Base-by-base conservation (phyloP, 805 yeast genomes). In the Zygosaccharomyces bailii region DNA sequence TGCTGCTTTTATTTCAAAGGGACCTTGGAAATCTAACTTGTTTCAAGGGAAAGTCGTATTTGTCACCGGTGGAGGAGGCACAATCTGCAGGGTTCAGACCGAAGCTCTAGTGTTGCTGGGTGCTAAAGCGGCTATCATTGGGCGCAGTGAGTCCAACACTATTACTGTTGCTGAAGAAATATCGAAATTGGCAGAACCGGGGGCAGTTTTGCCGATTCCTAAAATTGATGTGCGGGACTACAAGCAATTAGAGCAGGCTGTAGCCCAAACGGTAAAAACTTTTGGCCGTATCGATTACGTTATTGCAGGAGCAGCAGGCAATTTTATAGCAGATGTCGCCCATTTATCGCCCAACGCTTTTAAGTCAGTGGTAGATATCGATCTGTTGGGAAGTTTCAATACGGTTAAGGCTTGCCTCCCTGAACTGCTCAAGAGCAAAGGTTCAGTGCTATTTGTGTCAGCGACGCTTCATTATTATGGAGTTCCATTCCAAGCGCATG, bases 281-380 rank as follows among this genome's bases (percentile, higher is more conserved):
- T 76, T 87, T 53, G 96, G 96, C 5, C 70, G 76, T 49, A 83
- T 90, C 47, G 97, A 90, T 67, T 86, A 65, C 62, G 95, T 90
- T 25, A 85, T 90, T 62, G 90, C 93, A 34, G 97, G 97, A 8
- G 97, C 98, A 2, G 97, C 97, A 2, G 97, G 98, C 6, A 91
- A 91, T 70, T 90, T 91, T 61, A 63, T 91, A 43, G 69, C 87
- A 25, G 93, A 87, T 63, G 79, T 89, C 67, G 80, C 82, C 57
- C 82, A 80, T 55, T 69, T 90, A 52, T 82, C 91, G 1, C 60
- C 91, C 16, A 88, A 89, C 60, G 97, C 96, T 4, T 90, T 90
- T 73, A 85, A 85, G 65, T 74, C 95, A 0, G 97, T 90, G 19
- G 73, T 90, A 17, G 84, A 82, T 31, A 91, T 90, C 52, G 98